phyloP scores from a whole-genome alignment of 192 early-diverging fungal species.

The Umbelopsis vinacea region DNA sequence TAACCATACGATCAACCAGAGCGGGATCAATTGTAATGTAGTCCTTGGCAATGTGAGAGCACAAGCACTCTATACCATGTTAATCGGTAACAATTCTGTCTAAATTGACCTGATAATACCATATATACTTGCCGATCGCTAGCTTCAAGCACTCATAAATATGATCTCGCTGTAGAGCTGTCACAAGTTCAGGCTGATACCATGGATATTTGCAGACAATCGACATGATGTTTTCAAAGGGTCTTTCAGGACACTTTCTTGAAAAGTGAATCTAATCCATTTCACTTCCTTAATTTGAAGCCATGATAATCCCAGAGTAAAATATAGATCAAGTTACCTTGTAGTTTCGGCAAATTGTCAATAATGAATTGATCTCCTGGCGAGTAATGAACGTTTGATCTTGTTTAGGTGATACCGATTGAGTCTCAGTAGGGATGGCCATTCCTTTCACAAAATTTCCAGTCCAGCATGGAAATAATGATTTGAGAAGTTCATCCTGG shows the following conservation, averaged over 20 bases:
- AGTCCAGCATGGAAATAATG: slow-evolving; percentile 54
- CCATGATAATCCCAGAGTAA: neutral
- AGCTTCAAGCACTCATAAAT: slow-evolving; percentile 49
- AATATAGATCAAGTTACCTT: slow-evolving; percentile 60
- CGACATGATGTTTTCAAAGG: slow-evolving; percentile 78
- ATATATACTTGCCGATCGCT: slow-evolving; percentile 17
- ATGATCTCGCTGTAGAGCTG: slow-evolving; percentile 73
- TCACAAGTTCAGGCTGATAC: slow-evolving; percentile 63
- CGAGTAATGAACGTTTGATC: slow-evolving; percentile 49
- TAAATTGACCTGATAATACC: neutral
- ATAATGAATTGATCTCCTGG: slow-evolving; percentile 66
- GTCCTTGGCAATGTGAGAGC: slow-evolving; percentile 55
- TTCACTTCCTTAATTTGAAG: neutral
- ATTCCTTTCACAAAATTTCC: slow-evolving; percentile 48
- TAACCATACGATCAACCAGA: slow-evolving; percentile 57
- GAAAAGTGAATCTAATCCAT: slow-evolving; percentile 68
- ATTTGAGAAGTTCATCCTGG: slow-evolving; percentile 54
- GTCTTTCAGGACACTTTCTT: slow-evolving; percentile 72
- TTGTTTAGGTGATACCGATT: neutral
- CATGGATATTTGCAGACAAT: slow-evolving; percentile 76
- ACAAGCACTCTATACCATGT: slow-evolving; percentile 51
- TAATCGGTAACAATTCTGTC: no score
- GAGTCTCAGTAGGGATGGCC: slow-evolving; percentile 23
- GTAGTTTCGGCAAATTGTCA: slow-evolving; percentile 67
- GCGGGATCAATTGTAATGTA: slow-evolving; percentile 56